Base-by-base conservation (phyloP, 139 green algal genomes). In the Chlorella sp. region DNA sequence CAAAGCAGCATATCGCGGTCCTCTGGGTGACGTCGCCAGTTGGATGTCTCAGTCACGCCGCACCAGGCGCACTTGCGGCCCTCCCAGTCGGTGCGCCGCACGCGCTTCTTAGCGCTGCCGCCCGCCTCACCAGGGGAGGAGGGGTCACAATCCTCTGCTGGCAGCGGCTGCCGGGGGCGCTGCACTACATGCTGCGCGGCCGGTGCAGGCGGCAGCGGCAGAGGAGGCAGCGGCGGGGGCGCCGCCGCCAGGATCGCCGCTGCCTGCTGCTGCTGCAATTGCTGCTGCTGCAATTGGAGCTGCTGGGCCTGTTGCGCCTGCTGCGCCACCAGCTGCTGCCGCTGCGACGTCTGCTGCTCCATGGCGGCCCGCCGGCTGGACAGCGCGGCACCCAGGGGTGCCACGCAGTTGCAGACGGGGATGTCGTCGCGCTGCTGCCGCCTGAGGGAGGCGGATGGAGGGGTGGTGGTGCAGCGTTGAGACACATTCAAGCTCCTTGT, bases 371-470 rank as follows among this genome's bases (percentile, higher is more conserved):
- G n/a, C n/a, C n/a, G n/a, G n/a, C n/a, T n/a, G n/a, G n/a, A n/a
- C n/a, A n/a, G n/a, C n/a, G n/a, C n/a, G n/a, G n/a, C n/a, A n/a
- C n/a, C n/a, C n/a, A n/a, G n/a, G n/a, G n/a, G n/a, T n/a, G n/a
- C n/a, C n/a, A n/a, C n/a, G n/a, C 93, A 96, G 76, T 76, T 78
- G 86, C 93, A 96, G 6, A 92, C 80, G 1, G 84, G 76, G 28
- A 94, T 84, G 23, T 95, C 91, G 25, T 95, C 92, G 63, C 91
- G 93, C 4, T 88, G 79, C 55, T 94, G 79, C 12, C 94, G 89
- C 81, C 81, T 86, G 70, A 70, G 32, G 21, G 63, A 16, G 1
- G 23, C 62, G 28, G 34, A n/a, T 28, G 13, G 23, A 28, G 7
- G 17, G 12, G 21, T 38, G 16, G 21, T 30, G 13, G 17, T 26